Percentiles rank a stretch among this genome's conserved stretches.
These are phyloP conservation scores for Piper betle DNA, from an alignment of 164 flowering plant genomes.

Conservation along the genomic window DNA sequence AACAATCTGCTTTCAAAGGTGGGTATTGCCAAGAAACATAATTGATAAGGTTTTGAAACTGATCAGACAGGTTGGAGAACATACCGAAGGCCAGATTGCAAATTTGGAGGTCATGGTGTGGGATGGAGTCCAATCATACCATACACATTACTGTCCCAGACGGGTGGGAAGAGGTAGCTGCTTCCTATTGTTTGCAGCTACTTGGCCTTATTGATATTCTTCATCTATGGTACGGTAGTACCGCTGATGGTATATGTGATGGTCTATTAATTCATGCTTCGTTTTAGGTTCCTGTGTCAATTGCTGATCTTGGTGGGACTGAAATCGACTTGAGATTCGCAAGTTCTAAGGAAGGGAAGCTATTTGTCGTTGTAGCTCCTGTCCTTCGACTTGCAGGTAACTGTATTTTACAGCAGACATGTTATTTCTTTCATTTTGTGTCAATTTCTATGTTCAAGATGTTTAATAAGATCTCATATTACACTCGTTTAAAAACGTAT, in stretches of 20 bases:
- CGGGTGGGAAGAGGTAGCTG: slow-evolving; percentile 80
- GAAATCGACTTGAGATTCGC: slow-evolving; percentile 92
- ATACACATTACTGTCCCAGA: slow-evolving; percentile 56
- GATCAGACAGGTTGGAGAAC: slow-evolving; percentile 99
- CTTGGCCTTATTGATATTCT: background rate
- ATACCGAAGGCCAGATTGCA: slow-evolving; percentile 87
- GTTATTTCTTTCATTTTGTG: background rate
- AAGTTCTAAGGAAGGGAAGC: slow-evolving; percentile 62
- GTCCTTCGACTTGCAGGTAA: slow-evolving; percentile 75
- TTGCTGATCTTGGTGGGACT: slow-evolving; percentile 94
- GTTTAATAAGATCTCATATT: no score
- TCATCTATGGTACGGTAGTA: background rate
- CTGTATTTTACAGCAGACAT: background rate
- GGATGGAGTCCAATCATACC: slow-evolving; percentile 99
- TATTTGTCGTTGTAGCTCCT: slow-evolving; percentile 84
- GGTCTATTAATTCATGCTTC: background rate
- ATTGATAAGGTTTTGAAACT: slow-evolving; percentile 6
- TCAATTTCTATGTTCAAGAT: background rate
- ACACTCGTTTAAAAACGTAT: no score
- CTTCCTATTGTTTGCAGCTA: background rate
- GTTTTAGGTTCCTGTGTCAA: slow-evolving; percentile 82
- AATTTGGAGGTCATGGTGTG: slow-evolving; percentile 97
- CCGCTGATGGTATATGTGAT: background rate
- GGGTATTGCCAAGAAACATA: no score
- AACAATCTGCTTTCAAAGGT: no score